A percentile compares a stretch with the other conserved stretches of the same genome.
These are phyloP conservation scores for Hevea brasiliensis DNA, from an alignment of 345 rosid genomes.

Conservation along the genomic window DNA sequence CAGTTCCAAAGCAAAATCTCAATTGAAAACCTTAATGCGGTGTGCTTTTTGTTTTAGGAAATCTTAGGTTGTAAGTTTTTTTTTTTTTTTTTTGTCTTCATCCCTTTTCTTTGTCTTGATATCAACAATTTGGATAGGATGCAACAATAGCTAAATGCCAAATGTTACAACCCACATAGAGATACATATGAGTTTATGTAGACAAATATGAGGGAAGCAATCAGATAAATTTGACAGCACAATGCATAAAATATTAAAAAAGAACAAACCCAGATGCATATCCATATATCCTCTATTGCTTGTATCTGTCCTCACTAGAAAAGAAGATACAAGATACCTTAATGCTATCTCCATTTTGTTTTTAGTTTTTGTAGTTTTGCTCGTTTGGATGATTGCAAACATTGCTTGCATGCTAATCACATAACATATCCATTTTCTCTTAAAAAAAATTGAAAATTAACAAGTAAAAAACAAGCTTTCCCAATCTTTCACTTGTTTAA, in stretches of 20 bases:
- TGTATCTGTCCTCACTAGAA: too few species aligned
- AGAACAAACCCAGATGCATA: background rate
- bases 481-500: too few species aligned
- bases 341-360: background rate
- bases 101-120: too few species aligned
- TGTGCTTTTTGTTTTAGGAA: background rate
- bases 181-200: background rate
- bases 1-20: background rate
- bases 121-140: background rate
- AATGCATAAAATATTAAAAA: too few species aligned
- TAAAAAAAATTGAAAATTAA: too few species aligned
- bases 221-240: background rate
- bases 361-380: too few species aligned
- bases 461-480: too few species aligned
- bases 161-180: background rate
- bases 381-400: too few species aligned
- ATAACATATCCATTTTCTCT: too few species aligned
- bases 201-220: background rate
- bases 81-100: background rate
- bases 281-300: background rate
- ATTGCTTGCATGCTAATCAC: too few species aligned
- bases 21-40: background rate
- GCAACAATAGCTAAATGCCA: slow-evolving; percentile 1
- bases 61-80: background rate
- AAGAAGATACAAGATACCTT: background rate